Evolutionary conservation across 495 filamentous ascomycete genomes (phyloP).

Genomic region (Penicillium salamii): DNA sequence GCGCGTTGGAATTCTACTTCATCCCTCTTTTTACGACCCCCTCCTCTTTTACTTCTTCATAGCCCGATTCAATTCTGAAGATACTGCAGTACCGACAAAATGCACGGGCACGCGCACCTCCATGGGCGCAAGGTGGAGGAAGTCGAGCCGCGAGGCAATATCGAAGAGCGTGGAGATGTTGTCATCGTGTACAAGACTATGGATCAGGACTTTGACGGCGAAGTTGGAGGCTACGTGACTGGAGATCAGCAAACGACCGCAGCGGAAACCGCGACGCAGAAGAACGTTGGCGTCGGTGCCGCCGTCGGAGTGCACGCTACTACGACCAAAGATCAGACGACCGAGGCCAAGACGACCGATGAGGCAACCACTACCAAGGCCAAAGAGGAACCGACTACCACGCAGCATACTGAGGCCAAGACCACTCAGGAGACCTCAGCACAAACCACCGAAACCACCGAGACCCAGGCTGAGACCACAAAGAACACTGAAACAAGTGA

Average conservation of each 20-base stretch:
- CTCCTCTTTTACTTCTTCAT: background rate
- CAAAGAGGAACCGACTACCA: constrained; percentile 1
- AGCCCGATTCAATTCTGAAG: background rate
- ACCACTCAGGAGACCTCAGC: constrained; percentile 8
- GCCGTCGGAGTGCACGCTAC: constrained; percentile 15
- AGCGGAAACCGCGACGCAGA: constrained; percentile 7
- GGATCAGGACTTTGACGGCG: constrained; percentile 10
- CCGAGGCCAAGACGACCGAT: constrained; percentile 4
- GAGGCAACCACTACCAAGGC: background rate
- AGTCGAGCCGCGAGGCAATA: constrained; percentile 5
- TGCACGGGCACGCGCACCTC: constrained; percentile 29
- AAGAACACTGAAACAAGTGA: background rate
- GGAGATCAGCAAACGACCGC: background rate
- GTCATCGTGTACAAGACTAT: constrained; percentile 20
- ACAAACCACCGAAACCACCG: constrained; percentile 4
- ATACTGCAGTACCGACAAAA: constrained; percentile 15
- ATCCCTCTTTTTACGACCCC: constrained; percentile 11
- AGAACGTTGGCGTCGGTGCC: constrained; percentile 17
- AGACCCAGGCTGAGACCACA: constrained; percentile 6
- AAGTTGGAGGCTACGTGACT: constrained; percentile 13
- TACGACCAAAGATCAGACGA: constrained; percentile 4
- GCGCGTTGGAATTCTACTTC: constrained; percentile 24
- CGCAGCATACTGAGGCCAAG: constrained; percentile 1
- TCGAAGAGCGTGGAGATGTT: constrained; percentile 16
- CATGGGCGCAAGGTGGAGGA: constrained; percentile 18